Evolutionary conservation across 192 early-diverging fungal species (phyloP).

Genomic region (Haplosporangium gracile): DNA sequence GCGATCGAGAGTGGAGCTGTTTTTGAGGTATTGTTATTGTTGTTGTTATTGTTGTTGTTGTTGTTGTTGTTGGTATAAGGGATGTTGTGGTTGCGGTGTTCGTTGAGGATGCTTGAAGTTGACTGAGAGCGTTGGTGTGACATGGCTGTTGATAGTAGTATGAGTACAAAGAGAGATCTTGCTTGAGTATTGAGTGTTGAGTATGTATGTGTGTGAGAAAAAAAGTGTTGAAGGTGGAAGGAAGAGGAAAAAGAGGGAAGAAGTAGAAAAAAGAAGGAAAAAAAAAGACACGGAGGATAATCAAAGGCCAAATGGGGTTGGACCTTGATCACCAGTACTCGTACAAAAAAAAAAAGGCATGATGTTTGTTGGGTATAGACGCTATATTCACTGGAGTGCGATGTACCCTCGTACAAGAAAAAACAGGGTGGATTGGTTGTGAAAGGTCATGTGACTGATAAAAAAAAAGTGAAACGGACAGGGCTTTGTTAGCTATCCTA

Average conservation of each 20-base stretch:
- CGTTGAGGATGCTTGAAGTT: conserved; percentile 11
- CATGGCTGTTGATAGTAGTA: neutral
- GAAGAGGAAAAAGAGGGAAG: neutral
- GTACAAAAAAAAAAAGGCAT: neutral
- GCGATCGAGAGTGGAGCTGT: conserved; percentile 22
- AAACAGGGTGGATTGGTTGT: no score
- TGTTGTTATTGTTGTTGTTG: neutral
- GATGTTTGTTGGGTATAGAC: no score
- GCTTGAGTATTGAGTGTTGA: neutral
- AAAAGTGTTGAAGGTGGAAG: neutral
- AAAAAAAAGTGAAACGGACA: conserved; percentile 2
- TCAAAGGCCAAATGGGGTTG: neutral
- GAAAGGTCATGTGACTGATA: neutral
- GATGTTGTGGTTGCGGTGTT: neutral
- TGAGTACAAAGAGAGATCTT: neutral
- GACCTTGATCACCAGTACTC: neutral
- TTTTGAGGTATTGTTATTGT: neutral
- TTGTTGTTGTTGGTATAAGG: conserved; percentile 6
- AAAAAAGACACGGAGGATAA: neutral
- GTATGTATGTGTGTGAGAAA: neutral
- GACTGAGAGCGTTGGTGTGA: conserved; percentile 37
- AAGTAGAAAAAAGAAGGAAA: neutral
- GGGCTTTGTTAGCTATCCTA: neutral
- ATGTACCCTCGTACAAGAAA: neutral
- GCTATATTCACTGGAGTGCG: no score